Percentiles rank a stretch among this genome's conserved stretches.
Evolutionary conservation across 352 stramenopile species (phyloP).

Genomic region (Nothophytophthora sp.): DNA sequence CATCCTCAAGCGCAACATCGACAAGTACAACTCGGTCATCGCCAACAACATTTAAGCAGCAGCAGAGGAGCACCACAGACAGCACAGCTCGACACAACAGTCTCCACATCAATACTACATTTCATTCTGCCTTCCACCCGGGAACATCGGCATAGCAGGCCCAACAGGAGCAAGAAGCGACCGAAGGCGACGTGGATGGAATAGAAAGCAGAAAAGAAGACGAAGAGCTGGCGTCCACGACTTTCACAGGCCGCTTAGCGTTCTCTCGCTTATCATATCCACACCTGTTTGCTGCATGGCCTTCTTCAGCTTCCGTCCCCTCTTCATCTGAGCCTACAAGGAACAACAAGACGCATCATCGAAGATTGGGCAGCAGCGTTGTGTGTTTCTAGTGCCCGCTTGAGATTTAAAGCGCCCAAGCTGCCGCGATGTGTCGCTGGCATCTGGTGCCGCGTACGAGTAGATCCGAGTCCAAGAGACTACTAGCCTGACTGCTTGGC

Average conservation of each 20-base stretch:
- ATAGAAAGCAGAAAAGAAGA: conserved; percentile 5
- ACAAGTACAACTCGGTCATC: conserved; percentile 91
- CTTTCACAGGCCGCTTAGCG: not conserved
- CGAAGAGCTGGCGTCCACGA: not conserved
- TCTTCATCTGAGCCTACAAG: no score
- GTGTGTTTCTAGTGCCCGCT: no score
- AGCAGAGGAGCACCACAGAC: conserved; percentile 19
- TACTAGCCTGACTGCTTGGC: no score
- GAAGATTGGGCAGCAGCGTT: no score
- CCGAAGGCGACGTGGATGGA: not conserved
- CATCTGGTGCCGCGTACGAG: no score
- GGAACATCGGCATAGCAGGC: conserved; percentile 10
- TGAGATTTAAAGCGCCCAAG: no score
- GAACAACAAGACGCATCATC: no score
- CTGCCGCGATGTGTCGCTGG: no score
- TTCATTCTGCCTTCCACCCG: conserved; percentile 26
- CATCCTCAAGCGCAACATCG: conserved; percentile 91
- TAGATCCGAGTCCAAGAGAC: no score
- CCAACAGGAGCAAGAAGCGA: conserved; percentile 14
- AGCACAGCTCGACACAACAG: conserved; percentile 3
- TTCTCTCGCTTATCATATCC: conserved; percentile 21
- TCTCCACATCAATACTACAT: conserved; percentile 25
- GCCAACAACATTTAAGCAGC: conserved; percentile 87
- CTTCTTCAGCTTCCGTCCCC: not conserved
- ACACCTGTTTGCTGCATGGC: conserved; percentile 1